Conservation (phyloP, 805 yeast species). For the Scheffersomyces lignosus region DNA sequence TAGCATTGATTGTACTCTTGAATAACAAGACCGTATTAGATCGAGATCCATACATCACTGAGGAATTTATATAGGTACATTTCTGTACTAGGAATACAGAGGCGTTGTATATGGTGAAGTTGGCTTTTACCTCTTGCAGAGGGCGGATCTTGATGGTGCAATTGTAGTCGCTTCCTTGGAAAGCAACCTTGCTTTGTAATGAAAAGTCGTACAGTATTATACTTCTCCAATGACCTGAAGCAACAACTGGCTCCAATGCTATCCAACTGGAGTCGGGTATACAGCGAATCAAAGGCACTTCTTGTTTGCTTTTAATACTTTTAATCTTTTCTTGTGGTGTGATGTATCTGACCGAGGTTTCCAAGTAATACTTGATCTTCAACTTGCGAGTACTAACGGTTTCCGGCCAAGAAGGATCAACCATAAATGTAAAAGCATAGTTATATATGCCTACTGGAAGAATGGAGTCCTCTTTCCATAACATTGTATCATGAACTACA, state of each 20-base stretch:
- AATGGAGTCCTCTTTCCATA: conserved; percentile 5
- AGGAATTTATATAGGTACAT: not conserved
- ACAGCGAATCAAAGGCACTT: conserved; percentile 7
- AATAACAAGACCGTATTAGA: too few relatives aligned
- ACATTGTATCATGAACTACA: not conserved
- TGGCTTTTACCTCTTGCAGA: conserved; percentile 1
- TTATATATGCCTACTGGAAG: conserved; percentile 11
- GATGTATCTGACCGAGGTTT: conserved; percentile 3
- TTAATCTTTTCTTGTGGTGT: not conserved
- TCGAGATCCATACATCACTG: too few relatives aligned
- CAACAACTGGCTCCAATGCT: conserved; percentile 9
- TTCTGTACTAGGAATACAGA: conserved; percentile 11
- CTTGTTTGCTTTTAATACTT: conserved; percentile 1
- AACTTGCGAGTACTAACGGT: conserved; percentile 5
- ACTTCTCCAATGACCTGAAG: conserved; percentile 19
- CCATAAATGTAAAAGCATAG: conserved; percentile 12
- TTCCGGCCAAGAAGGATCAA: conserved; percentile 11
- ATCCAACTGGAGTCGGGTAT: conserved; percentile 3
- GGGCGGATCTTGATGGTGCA: conserved; percentile 10
- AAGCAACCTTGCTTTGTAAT: conserved; percentile 14
- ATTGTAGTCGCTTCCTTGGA: conserved; percentile 9
- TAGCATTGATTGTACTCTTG: not conserved
- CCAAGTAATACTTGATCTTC: conserved; percentile 5
- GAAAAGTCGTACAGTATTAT: conserved; percentile 15
- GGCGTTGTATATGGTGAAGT: conserved; percentile 8